Conservation (phyloP, 139 green algal species). For the Volvox africanus region DNA sequence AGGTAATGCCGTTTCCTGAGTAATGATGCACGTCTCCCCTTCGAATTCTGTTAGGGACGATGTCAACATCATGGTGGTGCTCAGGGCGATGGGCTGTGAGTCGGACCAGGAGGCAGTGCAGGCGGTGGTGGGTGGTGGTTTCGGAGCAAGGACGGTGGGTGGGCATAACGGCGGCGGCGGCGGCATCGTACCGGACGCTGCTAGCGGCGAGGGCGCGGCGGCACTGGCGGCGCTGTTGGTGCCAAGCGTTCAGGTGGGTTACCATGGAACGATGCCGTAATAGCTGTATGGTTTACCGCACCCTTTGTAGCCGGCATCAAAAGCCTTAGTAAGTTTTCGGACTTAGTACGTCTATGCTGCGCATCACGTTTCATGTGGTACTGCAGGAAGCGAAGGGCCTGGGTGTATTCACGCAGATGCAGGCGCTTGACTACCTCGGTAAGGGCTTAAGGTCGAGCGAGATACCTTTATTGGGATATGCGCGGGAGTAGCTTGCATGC, state of each 20-base stretch:
- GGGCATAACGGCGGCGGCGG: constrained; percentile 64
- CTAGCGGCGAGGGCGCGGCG: constrained; percentile 72
- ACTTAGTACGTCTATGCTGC: too few relatives aligned
- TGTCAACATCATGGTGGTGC: constrained; percentile 90
- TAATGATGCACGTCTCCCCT: too few relatives aligned
- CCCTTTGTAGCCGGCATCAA: too few relatives aligned
- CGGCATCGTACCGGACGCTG: constrained; percentile 20
- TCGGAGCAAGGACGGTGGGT: constrained; percentile 44
- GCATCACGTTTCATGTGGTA: background rate
- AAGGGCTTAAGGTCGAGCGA: background rate
- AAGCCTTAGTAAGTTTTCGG: too few relatives aligned
- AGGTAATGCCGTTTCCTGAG: too few relatives aligned
- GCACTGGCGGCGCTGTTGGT: constrained; percentile 68
- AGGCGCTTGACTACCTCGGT: constrained; percentile 96
- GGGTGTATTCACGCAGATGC: constrained; percentile 87
- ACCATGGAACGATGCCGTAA: too few relatives aligned
- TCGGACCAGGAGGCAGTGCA: constrained; percentile 91
- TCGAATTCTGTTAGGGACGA: constrained; percentile 75
- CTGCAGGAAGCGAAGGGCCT: constrained; percentile 82
- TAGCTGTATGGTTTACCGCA: too few relatives aligned
- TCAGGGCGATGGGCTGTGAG: constrained; percentile 97
- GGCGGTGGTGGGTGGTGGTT: constrained; percentile 59
- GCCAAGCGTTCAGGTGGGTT: constrained; percentile 52
- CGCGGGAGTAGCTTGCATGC: too few relatives aligned
- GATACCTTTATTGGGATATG: too few relatives aligned